Evolutionary conservation across 2,329 filamentous ascomycete genomes (phyloP), one percentile per base, ranked within the genome.

Genomic region (Hypoxylon sp.): DNA sequence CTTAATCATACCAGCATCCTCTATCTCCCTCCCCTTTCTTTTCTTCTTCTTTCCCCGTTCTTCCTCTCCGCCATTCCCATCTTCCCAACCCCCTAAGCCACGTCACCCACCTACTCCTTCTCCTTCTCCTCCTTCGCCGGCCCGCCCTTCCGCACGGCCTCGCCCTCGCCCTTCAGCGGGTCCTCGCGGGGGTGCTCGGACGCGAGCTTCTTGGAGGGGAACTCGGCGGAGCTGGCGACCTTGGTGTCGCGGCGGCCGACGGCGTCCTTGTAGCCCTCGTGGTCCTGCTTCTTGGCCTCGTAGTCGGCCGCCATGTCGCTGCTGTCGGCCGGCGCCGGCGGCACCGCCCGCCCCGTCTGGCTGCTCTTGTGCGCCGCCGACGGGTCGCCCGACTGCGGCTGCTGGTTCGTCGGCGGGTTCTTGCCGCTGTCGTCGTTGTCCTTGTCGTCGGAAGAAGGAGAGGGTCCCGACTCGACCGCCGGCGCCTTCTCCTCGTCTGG

Each of bases 161-260:
- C 66, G 2, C 64, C 66, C 57, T 66, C 63, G 42, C 67, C 69
- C 62, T 66, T 65, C 55, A 66, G 40, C 8, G 70, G 60, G 27
- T 71, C 69, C 45, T 72, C 67, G 21, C 60, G 53, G 23, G 69
- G 63, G 48, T 68, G 48, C 48, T 72, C 65, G n/a, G 31, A 45
- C 1, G 42, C 43, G 2, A 48, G 53, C 58, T 64, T 64, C 64
- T 71, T 71, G 57, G 59, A 64, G 0, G 70, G 67, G 17, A 62
- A 11, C 4, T 63, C 56, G 38, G 62, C 64, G 1, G 62, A 64
- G 53, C 57, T 62, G 1, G 55, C 66, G 2, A 33, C 55, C 35
- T 57, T 60, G 17, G 65, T 69, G 29, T 69, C 61, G 18, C 64
- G 62, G 20, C 43, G 40, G 35, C 47, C 27, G 35, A 64, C 48